Evolutionary conservation across 495 filamentous ascomycete species (phyloP), one percentile per base, ranked within the genome.

Genomic region (Talaromyces borbonicus): DNA sequence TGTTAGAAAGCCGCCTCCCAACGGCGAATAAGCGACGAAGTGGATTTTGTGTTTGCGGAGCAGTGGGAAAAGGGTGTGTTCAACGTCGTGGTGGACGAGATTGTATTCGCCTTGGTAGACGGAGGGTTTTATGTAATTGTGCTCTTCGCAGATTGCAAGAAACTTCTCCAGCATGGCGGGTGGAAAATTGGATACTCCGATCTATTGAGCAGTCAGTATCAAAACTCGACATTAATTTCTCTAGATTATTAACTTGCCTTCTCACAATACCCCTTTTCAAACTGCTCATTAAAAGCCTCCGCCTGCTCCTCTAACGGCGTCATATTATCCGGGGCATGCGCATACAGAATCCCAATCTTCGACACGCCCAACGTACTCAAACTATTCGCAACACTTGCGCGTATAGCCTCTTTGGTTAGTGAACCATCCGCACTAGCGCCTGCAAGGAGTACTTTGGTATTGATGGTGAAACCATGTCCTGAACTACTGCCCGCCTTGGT

Each of bases 1-100:
- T 5, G 73, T 76, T 3, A 78, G 52, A 40, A 72, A 72, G 2
- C 74, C 74, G 18, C 70, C 73, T 6, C 69, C 72, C 4, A 75
- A 61, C 1, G 71, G 70, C 27, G 55, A 66, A 53, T 63, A 77
- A 16, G 63, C 66, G 50, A 74, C 69, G 49, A 72, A 73, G 1
- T 67, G 60, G 14, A 79, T 74, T 3, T 61, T 65, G 55, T 77
- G 67, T 39, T 75, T 51, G 12, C 73, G 58, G 18, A 80, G 52
- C 29, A 70, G 66, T 7, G 76, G 74, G 25, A 79, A 59, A n/a
- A 79, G 57, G 33, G 69, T 60, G 6, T 53, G 52, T 50, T 79
- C 76, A 7, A 49, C 51, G 18, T 56, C 56, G 5, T 69, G 65
- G 7, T 54, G 54, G 1, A 71, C 35, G 0, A 63, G 47, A 48